phyloP scores from a whole-genome alignment of 148 eudicot genomes.

The Spergularia marina region DNA sequence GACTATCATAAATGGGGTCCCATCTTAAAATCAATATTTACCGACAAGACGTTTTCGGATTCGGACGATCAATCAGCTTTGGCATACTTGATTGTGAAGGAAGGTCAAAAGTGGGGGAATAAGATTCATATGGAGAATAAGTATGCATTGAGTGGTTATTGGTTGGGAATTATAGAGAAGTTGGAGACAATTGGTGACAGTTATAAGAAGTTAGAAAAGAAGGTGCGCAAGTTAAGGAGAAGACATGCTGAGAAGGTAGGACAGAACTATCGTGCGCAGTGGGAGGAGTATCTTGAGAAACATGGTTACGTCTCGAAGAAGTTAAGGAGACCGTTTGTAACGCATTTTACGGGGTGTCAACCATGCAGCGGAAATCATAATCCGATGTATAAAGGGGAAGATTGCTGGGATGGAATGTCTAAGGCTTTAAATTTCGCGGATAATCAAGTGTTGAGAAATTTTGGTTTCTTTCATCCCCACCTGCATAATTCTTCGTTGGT shows the following conservation, averaged over 20 bases:
- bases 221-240: constrained; percentile 37
- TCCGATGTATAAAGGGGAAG: constrained; percentile 44
- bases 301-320: constrained; percentile 27
- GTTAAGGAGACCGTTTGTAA: constrained; percentile 71
- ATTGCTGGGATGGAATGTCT: constrained; percentile 63
- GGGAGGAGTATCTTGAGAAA: constrained; percentile 28
- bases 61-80: constrained; percentile 90
- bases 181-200: constrained; percentile 39
- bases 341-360: constrained; percentile 91
- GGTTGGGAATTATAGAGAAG: constrained; percentile 63
- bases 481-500: constrained; percentile 46
- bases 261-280: constrained; percentile 24
- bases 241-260: constrained; percentile 68
- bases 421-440: constrained; percentile 73
- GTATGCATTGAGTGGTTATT: constrained; percentile 77
- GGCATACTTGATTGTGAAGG: constrained; percentile 57
- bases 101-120: constrained; percentile 47
- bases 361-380: constrained; percentile 84
- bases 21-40: constrained; percentile 33
- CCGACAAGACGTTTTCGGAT: constrained; percentile 61
- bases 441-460: constrained; percentile 72
- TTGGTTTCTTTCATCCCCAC: constrained; percentile 58
- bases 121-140: constrained; percentile 64
- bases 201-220: constrained; percentile 31
- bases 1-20: constrained; percentile 70